phyloP scores from a whole-genome alignment of 2,329 filamentous ascomycete species.

The Nemania sp. region DNA sequence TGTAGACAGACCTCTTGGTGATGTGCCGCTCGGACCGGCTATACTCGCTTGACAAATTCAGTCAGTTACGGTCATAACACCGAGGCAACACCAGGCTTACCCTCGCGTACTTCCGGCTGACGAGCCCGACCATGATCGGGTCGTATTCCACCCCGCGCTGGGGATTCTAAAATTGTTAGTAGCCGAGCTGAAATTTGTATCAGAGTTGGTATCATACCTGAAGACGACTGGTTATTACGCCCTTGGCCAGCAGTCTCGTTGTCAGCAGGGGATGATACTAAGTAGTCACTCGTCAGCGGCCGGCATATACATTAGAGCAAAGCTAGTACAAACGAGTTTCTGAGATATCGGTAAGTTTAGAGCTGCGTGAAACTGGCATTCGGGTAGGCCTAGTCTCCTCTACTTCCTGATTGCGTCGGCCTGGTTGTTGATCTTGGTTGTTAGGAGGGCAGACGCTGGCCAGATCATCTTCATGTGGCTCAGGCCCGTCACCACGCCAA shows the following conservation, averaged over 20 bases:
- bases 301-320: no score
- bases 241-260: background rate
- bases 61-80: background rate
- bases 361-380: slow-evolving; percentile 6
- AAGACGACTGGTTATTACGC: background rate
- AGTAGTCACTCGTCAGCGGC: background rate
- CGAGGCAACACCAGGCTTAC: background rate
- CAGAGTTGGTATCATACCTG: background rate
- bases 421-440: slow-evolving; percentile 1
- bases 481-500: slow-evolving; percentile 24
- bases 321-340: slow-evolving; percentile 4
- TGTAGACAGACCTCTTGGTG: slow-evolving; percentile 5
- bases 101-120: no score
- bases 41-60: background rate
- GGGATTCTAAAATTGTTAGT: background rate
- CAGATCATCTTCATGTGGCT: slow-evolving; percentile 19
- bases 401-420: background rate
- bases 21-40: background rate
- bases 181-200: background rate
- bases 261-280: slow-evolving; percentile 1
- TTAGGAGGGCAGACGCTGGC: background rate
- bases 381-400: slow-evolving; percentile 2
- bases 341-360: background rate
- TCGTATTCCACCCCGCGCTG: background rate
- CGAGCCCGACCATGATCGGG: no score